Percentiles rank a stretch among this genome's conserved stretches.
phyloP scores from a whole-genome alignment of 2,329 filamentous ascomycete species.

The Colletotrichum kahawae region DNA sequence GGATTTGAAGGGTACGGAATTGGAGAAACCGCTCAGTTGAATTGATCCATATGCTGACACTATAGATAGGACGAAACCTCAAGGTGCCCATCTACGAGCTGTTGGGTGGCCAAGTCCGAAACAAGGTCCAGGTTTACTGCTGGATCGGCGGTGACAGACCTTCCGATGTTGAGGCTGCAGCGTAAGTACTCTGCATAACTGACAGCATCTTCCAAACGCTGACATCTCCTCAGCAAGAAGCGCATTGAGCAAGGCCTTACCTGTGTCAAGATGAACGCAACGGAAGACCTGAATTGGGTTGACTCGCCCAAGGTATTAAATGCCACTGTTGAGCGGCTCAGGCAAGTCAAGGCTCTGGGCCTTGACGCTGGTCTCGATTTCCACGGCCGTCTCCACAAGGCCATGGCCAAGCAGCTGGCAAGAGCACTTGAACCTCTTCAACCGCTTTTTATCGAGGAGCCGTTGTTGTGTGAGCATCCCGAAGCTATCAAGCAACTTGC shows the following conservation, averaged over 20 bases:
- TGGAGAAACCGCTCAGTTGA: not conserved
- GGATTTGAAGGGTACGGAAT: slow-evolving; percentile 62
- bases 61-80: slow-evolving; percentile 16
- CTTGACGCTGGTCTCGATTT: slow-evolving; percentile 73
- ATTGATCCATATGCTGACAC: not conserved
- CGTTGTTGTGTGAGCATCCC: slow-evolving; percentile 65
- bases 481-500: slow-evolving; percentile 64
- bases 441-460: slow-evolving; percentile 72
- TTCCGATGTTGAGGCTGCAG: slow-evolving; percentile 62
- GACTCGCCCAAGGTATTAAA: slow-evolving; percentile 65
- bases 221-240: slow-evolving; percentile 40
- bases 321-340: slow-evolving; percentile 63
- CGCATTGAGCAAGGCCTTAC: slow-evolving; percentile 61
- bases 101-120: slow-evolving; percentile 68
- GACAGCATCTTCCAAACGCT: not conserved
- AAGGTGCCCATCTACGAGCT: slow-evolving; percentile 68
- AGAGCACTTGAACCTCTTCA: slow-evolving; percentile 64
- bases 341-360: slow-evolving; percentile 66
- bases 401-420: slow-evolving; percentile 73
- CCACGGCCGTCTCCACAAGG: slow-evolving; percentile 71
- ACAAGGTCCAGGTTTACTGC: slow-evolving; percentile 68
- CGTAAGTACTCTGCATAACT: slow-evolving; percentile 38
- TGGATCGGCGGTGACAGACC: slow-evolving; percentile 75
- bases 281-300: slow-evolving; percentile 70
- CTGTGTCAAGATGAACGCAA: slow-evolving; percentile 73